Percentiles rank a stretch among this genome's conserved stretches.
These are phyloP conservation scores for Rosa hybrid DNA, from an alignment of 331 rosid genomes.

Conservation along the genomic window DNA sequence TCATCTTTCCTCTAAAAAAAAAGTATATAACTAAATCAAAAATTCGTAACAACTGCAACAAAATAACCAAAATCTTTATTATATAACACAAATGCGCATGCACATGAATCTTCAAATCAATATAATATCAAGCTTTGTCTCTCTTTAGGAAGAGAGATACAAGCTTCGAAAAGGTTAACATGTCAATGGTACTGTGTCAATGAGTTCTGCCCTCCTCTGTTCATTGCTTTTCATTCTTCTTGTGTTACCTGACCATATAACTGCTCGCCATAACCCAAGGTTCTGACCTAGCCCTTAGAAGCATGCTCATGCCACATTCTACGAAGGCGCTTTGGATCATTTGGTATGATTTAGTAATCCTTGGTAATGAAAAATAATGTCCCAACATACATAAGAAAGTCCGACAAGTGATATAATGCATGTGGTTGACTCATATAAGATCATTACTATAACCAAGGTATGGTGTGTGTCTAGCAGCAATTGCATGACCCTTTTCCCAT, in stretches of 20 bases:
- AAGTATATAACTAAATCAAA: no score
- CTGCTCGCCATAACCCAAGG: conserved; percentile 31
- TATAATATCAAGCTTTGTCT: neutral
- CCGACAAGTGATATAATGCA: neutral
- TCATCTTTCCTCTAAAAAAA: no score
- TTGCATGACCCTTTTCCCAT: no score
- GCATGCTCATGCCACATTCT: conserved; percentile 70
- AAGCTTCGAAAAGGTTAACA: neutral
- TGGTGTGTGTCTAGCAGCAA: no score
- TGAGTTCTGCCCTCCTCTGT: conserved; percentile 19
- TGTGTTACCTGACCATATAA: conserved; percentile 4
- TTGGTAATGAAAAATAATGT: neutral
- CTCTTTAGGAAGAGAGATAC: neutral
- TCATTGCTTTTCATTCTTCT: conserved; percentile 11
- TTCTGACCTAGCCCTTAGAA: conserved; percentile 56
- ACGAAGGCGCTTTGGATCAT: conserved; percentile 59
- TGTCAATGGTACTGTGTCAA: neutral
- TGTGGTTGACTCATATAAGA: neutral
- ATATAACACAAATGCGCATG: neutral
- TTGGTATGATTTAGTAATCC: conserved; percentile 33
- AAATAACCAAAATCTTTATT: neutral
- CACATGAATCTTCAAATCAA: neutral
- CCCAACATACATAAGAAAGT: neutral
- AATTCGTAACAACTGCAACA: neutral
- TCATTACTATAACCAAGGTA: neutral